Evolutionary conservation across 768 basidiomycete species (phyloP).

Genomic region (Tubosaeta sp.): DNA sequence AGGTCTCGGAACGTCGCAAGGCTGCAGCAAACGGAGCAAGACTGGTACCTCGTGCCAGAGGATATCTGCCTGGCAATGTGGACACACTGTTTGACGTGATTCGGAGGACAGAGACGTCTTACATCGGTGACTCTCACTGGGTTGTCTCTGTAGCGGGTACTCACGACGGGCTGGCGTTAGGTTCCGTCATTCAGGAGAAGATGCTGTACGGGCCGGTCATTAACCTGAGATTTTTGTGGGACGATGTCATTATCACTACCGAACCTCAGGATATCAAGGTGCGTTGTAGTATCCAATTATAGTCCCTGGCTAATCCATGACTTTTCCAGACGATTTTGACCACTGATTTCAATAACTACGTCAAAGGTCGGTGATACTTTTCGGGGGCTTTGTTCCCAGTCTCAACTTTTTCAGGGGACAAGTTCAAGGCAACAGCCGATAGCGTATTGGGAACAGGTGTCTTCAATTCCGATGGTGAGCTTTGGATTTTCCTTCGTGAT

Average conservation of each 20-base stretch:
- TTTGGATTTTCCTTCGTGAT: background rate
- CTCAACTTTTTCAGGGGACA: slow-evolving; percentile 23
- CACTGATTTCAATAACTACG: slow-evolving; percentile 40
- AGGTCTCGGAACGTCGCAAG: slow-evolving; percentile 9
- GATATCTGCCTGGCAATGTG: slow-evolving; percentile 31
- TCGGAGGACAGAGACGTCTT: slow-evolving; percentile 24
- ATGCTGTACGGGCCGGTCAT: slow-evolving; percentile 25
- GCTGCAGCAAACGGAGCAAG: slow-evolving; percentile 26
- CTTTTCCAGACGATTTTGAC: slow-evolving; percentile 35
- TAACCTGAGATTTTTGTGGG: slow-evolving; percentile 48
- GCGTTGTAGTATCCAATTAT: background rate
- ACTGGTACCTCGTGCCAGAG: slow-evolving; percentile 28
- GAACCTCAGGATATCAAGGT: slow-evolving; percentile 48
- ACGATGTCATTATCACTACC: slow-evolving; percentile 43
- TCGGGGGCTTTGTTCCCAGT: background rate
- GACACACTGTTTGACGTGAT: slow-evolving; percentile 29
- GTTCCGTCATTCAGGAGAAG: slow-evolving; percentile 20
- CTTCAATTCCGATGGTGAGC: slow-evolving; percentile 50
- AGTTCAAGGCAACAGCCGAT: slow-evolving; percentile 28
- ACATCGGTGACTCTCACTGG: slow-evolving; percentile 28
- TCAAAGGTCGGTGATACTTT: slow-evolving; percentile 34
- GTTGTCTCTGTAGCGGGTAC: background rate
- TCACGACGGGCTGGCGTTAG: slow-evolving; percentile 11
- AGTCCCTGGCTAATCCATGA: background rate
- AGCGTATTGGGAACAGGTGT: slow-evolving; percentile 48